Evolutionary conservation across 2,329 filamentous ascomycete genomes (phyloP), one percentile per base, ranked within the genome.

Genomic region (Beauveria varroae): DNA sequence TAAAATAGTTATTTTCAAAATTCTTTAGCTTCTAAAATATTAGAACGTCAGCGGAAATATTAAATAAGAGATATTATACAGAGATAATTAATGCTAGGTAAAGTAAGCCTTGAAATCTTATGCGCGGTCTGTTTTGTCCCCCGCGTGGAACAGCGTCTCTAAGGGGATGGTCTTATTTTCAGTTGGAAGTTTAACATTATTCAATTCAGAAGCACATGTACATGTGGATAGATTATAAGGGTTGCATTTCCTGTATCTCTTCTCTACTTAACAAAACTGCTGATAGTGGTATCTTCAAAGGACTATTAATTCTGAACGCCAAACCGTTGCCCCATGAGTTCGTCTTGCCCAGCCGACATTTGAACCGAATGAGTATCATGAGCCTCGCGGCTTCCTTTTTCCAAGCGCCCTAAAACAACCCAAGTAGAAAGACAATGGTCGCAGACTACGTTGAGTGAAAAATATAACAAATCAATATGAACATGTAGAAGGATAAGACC

Each of bases 261-360:
- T 28, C 41, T 14, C n/a, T 57, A 5, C 18, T 9, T 22, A 50
- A 50, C 7, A 49, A 40, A 50, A 20, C 20, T 58, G 44, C 44
- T 40, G 16, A 44, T 57, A 50, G 34, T 58, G 56, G 56, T 58
- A 58, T 58, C 56, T 58, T 46, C 46, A 47, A 46, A 47, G 14
- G 30, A 58, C 30, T 40, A 57, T 47, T 40, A 50, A 57, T 10
- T 47, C 26, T 18, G 28, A 49, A 58, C 30, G 46, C 54, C 41
- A 30, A 30, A 34, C 26, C 10, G 9, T 26, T 51, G 30, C 22
- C 30, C 46, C 8, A 8, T 37, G 16, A 22, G n/a, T 44, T 18
- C 28, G 10, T 51, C 28, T 37, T 52, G 22, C 22, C 37, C 22
- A 16, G n/a, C 20, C 56, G 24, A 22, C 30, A 46, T 40, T 41